These are phyloP conservation scores for Ampelomyces quisqualis DNA, from an alignment of 2,329 filamentous ascomycete genomes.

Conservation along the genomic window DNA sequence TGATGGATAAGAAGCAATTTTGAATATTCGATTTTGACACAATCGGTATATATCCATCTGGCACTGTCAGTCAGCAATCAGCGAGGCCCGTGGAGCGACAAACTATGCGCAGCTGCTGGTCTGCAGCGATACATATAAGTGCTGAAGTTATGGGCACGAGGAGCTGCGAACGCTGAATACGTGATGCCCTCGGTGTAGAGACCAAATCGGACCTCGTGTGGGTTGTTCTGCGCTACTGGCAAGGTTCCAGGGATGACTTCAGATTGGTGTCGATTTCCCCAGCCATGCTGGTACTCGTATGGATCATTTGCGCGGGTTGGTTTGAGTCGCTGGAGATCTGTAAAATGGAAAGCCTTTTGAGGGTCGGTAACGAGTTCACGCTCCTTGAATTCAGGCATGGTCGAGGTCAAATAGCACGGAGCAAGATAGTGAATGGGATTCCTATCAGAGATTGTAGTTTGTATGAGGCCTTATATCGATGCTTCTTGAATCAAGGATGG, in stretches of 20 bases:
- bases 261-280: slow-evolving; percentile 43
- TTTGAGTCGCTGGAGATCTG: slow-evolving; percentile 42
- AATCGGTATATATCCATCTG: slow-evolving; percentile 31
- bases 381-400: slow-evolving; percentile 39
- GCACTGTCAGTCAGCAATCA: slow-evolving; percentile 5
- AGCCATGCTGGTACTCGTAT: slow-evolving; percentile 44
- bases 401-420: slow-evolving; percentile 1
- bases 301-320: slow-evolving; percentile 43
- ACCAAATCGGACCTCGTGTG: slow-evolving; percentile 47
- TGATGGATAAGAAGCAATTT: slow-evolving; percentile 52
- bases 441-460: slow-evolving; percentile 14
- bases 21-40: slow-evolving; percentile 40
- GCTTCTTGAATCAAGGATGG: slow-evolving; percentile 18
- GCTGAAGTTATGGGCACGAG: slow-evolving; percentile 46
- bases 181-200: slow-evolving; percentile 52
- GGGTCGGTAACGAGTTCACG: slow-evolving; percentile 40
- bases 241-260: slow-evolving; percentile 49
- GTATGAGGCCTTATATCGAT: slow-evolving; percentile 32
- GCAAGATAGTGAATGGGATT: slow-evolving; percentile 7
- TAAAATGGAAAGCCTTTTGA: slow-evolving; percentile 43
- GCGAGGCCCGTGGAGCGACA: slow-evolving; percentile 1
- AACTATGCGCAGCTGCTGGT: slow-evolving; percentile 48
- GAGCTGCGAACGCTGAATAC: slow-evolving; percentile 48
- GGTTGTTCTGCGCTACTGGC: slow-evolving; percentile 47
- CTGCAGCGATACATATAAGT: slow-evolving; percentile 50